Base-by-base conservation (phyloP, 805 yeast genomes). In the Peterozyma xylosa region DNA sequence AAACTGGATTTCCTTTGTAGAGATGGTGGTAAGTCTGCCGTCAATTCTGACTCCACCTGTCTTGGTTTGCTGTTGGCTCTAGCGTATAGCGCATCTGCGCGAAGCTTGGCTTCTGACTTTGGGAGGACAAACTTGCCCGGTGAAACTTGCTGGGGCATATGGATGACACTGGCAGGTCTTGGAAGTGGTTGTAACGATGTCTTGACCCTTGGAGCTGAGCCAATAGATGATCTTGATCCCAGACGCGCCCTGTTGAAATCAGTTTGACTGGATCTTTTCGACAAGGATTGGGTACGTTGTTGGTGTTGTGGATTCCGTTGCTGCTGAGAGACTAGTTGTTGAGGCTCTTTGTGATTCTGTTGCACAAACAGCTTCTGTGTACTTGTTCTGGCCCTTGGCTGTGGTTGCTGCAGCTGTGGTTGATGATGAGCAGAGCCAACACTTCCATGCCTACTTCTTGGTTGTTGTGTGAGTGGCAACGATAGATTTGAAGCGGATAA, bases 11-110 rank as follows among this genome's bases (percentile, higher is more conserved):
- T 66, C 54, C 66, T 62, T 53, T 50, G 67, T 33, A 66, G 64
- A 21, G 27, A 21, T 32, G 67, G 64, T 38, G 68, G 67, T 18
- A 69, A 71, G 42, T 60, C 59, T 7, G 58, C 49, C 35, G 42
- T 45, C 46, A 50, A 45, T 45, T 45, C 50, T 46, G 42, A 46
- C 30, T 35, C 47, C 46, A 30, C 16, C 49, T 18, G 52, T 45
- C 48, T 49, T 47, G 41, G 48, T 51, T 70, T 60, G 50, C 66
- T 37, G 42, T 64, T 62, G 45, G 82, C 80, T 53, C 66, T 66
- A 34, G 76, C 76, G 54, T 74, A 78, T 30, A 75, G 56, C 36
- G 75, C 77, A 1, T 79, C 80, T 9, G 82, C 83, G 30, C 67
- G 52, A 3, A 58, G 58, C 39, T 59, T 60, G 11, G 59, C 58